Conservation (phyloP, 306 rosid genomes). For the Dryas alaskensis region DNA sequence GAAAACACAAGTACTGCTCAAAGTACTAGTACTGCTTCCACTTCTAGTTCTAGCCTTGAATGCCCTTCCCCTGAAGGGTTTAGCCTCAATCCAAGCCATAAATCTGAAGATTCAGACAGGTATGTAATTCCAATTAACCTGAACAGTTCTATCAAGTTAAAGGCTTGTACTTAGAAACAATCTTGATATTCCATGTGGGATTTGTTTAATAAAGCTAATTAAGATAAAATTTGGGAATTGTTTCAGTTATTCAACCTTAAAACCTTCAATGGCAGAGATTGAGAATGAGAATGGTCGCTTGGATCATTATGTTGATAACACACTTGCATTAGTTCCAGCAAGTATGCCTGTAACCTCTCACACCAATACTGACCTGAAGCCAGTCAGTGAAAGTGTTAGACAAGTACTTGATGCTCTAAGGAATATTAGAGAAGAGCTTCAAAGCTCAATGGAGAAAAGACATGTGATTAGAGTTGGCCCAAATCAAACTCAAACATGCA, state of each 20-base stretch:
- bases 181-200: constrained; percentile 11
- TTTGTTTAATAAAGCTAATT: constrained; percentile 9
- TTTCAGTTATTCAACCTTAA: constrained; percentile 45
- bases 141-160: not conserved
- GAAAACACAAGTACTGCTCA: constrained; percentile 36
- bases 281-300: constrained; percentile 34
- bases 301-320: constrained; percentile 37
- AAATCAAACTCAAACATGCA: constrained; percentile 18
- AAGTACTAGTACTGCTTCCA: constrained; percentile 10
- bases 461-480: constrained; percentile 45
- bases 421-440: constrained; percentile 50
- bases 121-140: constrained; percentile 29
- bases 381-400: constrained; percentile 41
- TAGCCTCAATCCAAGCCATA: constrained; percentile 19
- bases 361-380: constrained; percentile 35
- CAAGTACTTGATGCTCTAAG: constrained; percentile 53
- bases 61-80: constrained; percentile 28
- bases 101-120: constrained; percentile 45
- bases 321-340: constrained; percentile 52
- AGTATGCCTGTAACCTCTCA: constrained; percentile 33
- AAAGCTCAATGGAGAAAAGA: constrained; percentile 44
- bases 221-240: constrained; percentile 9
- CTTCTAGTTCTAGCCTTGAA: constrained; percentile 16
- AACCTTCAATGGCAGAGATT: constrained; percentile 38
- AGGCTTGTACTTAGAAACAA: not conserved